Base-by-base conservation (phyloP, 2,329 filamentous ascomycete genomes). In the Venturia pyrina region DNA sequence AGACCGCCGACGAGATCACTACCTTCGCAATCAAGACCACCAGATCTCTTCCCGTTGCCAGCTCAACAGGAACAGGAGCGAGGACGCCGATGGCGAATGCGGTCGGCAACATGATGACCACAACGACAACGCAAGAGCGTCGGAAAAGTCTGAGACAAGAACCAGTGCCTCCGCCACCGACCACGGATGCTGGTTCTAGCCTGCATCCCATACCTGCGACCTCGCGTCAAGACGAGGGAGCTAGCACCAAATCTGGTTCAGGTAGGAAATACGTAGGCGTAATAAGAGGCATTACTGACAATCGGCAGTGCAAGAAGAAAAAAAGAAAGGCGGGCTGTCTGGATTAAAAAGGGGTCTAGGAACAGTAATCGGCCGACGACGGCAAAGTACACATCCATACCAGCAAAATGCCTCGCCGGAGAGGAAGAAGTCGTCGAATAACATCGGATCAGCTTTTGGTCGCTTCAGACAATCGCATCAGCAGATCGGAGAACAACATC, bases 1-100 rank as follows among this genome's bases (percentile, higher is more conserved):
- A 91, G 74, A 96, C 93, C 0, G 85, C 87, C 21, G 89, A 89
- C 72, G 95, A 99, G 78, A 93, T 99, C 68, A 88, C 88, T 70
- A 86, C 83, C 40, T 96, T 92, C 75, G 79, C 81, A 1, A 73
- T 82, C 65, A 76, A 75, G 68, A 75, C 76, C 64, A 75, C 77
- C 64, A 72, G 73, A 68, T 37, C 43, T 21, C 37, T 63, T 40
- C 65, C 65, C 5, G 32, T 28, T 2, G 44, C 8, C 44, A 37
- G 6, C 37, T 56, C 62, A 50, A 19, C 62, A 32, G 32, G 32
- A 46, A 19, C 53, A 21, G 40, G 34, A 65, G 21, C 17, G 46
- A 65, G 53, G 32, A n/a, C 28, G 15, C n/a, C 56, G 28, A 37
- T 32, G 64, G 53, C 37, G 17, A 21, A 53, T 28, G 21, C 48